Base-by-base conservation (phyloP, 306 rosid species). In the Fagus crenata region DNA sequence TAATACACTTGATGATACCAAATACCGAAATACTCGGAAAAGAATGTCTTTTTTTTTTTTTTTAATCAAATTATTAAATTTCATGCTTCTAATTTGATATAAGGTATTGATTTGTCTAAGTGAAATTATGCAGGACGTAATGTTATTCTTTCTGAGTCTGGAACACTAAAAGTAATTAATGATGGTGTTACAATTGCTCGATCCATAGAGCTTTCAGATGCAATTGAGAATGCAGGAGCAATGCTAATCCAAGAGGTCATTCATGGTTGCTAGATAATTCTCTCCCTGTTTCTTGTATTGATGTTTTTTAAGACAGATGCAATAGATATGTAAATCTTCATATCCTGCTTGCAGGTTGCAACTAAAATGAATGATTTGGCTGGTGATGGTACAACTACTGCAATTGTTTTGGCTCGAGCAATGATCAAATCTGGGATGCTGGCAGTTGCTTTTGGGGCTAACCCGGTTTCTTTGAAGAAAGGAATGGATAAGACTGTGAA, bases 361-460 rank as follows among this genome's bases (percentile, higher is more conserved):
- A 84, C 83, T 71, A 94, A 87, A 88, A 92, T 92, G 96, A 94
- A 94, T 81, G 90, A 85, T 83, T 84, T 89, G 87, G 97, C 97
- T 43, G 97, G 98, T 71, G 98, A 92, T 87, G 98, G 98, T 53
- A 95, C 98, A 56, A 89, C 96, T 81, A 92, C 98, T 77, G 97
- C 97, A 36, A 81, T 95, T 79, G 86, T 95, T 85, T 85, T 95
- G 92, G 93, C 97, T 35, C 89, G 89, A 12, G 98, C 91, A 75
- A 90, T 95, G 89, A 87, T 89, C 80, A 95, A 84, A 88, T 83
- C 81, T 63, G 97, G 98, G 82, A 61, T 85, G 54, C 75, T 84
- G 85, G 96, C 98, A 5, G 89, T 95, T 81, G 82, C 92, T 67
- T 95, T 87, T 79, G 97, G 97, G 53, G 97, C 98, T 63, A 91